phyloP scores from a whole-genome alignment of 495 filamentous ascomycete genomes.

The Lasiosphaeriaceae sp. region DNA sequence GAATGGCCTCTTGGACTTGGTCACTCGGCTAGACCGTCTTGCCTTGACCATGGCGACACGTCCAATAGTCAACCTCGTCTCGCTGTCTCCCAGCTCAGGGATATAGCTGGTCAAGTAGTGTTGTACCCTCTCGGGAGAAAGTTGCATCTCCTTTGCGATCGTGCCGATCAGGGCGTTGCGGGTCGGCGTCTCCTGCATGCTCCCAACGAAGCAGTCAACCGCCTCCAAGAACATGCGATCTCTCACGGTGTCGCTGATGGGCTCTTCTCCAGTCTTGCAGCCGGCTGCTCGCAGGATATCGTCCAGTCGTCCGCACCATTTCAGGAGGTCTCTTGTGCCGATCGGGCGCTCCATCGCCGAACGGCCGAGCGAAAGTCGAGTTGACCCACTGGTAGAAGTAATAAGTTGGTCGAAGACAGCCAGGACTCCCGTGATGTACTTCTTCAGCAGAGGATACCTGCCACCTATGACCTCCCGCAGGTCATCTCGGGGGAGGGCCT shows the following conservation, averaged over 20 bases:
- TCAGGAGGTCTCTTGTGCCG: slow-evolving; percentile 79
- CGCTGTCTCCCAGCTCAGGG: slow-evolving; percentile 57
- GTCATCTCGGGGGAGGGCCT: slow-evolving; percentile 64
- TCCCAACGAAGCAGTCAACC: slow-evolving; percentile 81
- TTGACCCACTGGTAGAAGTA: slow-evolving; percentile 44
- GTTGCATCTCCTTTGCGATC: slow-evolving; percentile 79
- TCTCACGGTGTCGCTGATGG: slow-evolving; percentile 64
- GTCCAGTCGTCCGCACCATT: slow-evolving; percentile 78
- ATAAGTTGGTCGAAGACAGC: slow-evolving; percentile 69
- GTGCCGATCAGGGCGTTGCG: slow-evolving; percentile 56
- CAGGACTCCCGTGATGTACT: slow-evolving; percentile 67
- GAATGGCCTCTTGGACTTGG: slow-evolving; percentile 56
- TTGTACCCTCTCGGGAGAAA: slow-evolving; percentile 71
- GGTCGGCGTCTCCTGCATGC: slow-evolving; percentile 62
- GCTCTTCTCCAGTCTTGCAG: slow-evolving; percentile 67
- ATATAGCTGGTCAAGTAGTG: slow-evolving; percentile 66
- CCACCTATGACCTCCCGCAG: slow-evolving; percentile 66
- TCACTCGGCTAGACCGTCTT: slow-evolving; percentile 35
- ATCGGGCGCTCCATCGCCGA: slow-evolving; percentile 54
- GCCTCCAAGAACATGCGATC: slow-evolving; percentile 90
- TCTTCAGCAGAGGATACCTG: slow-evolving; percentile 64
- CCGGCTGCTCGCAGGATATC: slow-evolving; percentile 53
- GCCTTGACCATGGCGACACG: slow-evolving; percentile 55
- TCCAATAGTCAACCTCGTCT: slow-evolving; percentile 60
- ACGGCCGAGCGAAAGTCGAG: slow-evolving; percentile 52